Percentiles rank a stretch among this genome's conserved stretches.
phyloP scores from a whole-genome alignment of 306 rosid genomes.

The Acacia acuminata region DNA sequence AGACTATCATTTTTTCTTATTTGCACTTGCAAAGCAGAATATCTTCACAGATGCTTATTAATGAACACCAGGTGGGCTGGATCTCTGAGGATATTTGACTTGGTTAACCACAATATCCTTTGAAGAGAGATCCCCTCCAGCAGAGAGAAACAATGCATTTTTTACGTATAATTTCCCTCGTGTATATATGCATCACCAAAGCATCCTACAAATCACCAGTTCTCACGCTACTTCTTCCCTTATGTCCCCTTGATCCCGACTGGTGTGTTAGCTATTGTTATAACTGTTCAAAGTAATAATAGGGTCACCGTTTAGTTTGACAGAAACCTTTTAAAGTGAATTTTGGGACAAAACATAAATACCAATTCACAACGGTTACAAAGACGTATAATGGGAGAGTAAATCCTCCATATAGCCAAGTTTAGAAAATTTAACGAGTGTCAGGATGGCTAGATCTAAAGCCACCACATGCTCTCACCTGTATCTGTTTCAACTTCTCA shows the following conservation, averaged over 20 bases:
- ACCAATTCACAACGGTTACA: neutral
- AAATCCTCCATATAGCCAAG: neutral
- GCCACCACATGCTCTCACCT: constrained; percentile 56
- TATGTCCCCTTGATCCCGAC: constrained; percentile 62
- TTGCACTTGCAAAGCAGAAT: constrained; percentile 24
- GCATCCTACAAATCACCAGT: constrained; percentile 27
- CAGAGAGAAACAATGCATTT: constrained; percentile 39
- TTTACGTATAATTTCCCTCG: constrained; percentile 47
- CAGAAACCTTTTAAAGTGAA: neutral
- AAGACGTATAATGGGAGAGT: too few relatives aligned
- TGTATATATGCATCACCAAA: constrained; percentile 44
- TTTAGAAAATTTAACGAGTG: neutral
- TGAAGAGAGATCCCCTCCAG: constrained; percentile 33
- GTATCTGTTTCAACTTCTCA: constrained; percentile 76
- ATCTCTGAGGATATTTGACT: constrained; percentile 44
- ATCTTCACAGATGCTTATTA: constrained; percentile 37
- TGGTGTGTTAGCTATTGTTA: constrained; percentile 65
- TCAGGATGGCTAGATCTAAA: constrained; percentile 7
- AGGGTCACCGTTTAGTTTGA: constrained; percentile 17
- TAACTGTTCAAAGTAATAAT: constrained; percentile 57
- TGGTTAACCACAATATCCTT: constrained; percentile 34
- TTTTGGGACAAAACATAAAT: neutral
- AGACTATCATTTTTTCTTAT: constrained; percentile 40
- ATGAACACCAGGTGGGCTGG: constrained; percentile 39
- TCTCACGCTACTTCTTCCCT: constrained; percentile 62